Evolutionary conservation across 345 rosid species (phyloP), one percentile per base, ranked within the genome.

Genomic region (Stellera chamaejasme): DNA sequence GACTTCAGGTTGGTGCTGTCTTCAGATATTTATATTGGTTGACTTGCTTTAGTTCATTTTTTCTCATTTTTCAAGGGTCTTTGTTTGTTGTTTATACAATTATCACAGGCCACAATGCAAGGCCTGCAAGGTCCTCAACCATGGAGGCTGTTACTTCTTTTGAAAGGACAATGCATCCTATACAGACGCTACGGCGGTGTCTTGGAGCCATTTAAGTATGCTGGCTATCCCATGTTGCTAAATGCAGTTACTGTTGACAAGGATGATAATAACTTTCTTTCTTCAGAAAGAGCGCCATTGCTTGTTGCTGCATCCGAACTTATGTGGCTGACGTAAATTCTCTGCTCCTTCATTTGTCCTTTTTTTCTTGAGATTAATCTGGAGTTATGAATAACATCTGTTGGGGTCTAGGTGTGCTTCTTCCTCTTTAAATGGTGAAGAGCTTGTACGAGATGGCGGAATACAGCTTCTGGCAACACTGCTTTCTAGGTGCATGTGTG

Each of bases 101-200:
- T 74, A 58, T 73, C 62, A 41, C 56, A 93, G 99, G 97, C 97
- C 62, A 93, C 99, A 61, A 87, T 93, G 87, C 99, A 93, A 93
- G 99, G 99, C 55, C 69, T 93, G 70, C 99, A 93, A 84, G 99
- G 99, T 75, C 97, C 99, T 56, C 99, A 93, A 67, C 79, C 96
- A 47, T 93, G 99, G 99, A 87, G 97, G 77, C 60, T 93, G 70
- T 77, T 93, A 81, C 97, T 93, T 69, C 69, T 93, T 64, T 71
- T 93, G 75, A 93, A 78, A 82, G 97, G 97, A 52, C 99, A 93
- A 49, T 89, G 99, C 73, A 93, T 93, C 78, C 75, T 93, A 59
- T 93, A 93, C 68, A 66, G 96, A 63, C 80, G 97, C 46, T 85
- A 93, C 64, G 96, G 95, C 54, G 55, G 68, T 72, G 80, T 93